Conservation (phyloP, 1,139 yeast genomes). For the Hyphopichia khmerensis region DNA sequence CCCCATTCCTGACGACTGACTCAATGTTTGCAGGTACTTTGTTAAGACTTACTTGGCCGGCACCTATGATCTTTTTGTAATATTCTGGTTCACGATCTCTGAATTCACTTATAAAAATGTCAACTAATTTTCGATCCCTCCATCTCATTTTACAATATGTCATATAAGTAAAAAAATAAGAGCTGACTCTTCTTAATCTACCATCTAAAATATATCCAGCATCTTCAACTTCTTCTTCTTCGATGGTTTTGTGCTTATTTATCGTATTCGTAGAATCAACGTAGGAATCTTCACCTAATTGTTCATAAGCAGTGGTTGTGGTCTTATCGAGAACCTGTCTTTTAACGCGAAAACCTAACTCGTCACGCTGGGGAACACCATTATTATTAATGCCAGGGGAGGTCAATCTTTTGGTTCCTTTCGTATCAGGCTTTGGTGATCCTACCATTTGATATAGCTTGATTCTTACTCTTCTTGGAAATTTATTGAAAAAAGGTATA, state of each 20-base stretch:
- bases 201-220: constrained; percentile 56
- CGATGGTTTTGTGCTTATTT: constrained; percentile 42
- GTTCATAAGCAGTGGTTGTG: constrained; percentile 39
- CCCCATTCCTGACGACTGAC: constrained; percentile 76
- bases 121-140: constrained; percentile 78
- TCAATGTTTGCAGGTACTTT: constrained; percentile 62
- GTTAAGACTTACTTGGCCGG: constrained; percentile 75
- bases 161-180: constrained; percentile 84
- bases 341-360: constrained; percentile 49
- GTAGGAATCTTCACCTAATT: constrained; percentile 34
- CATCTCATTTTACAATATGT: constrained; percentile 92
- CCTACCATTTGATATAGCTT: constrained; percentile 6
- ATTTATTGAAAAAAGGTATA: neutral
- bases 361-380: constrained; percentile 35
- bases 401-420: constrained; percentile 15
- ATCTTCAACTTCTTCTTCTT: constrained; percentile 55
- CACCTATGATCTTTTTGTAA: constrained; percentile 64
- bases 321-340: constrained; percentile 46
- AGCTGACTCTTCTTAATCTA: constrained; percentile 68
- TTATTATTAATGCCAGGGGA: constrained; percentile 14
- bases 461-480: neutral
- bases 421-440: neutral
- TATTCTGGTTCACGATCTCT: constrained; percentile 73
- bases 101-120: constrained; percentile 80
- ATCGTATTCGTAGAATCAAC: constrained; percentile 21